Evolutionary conservation across 2,329 filamentous ascomycete genomes (phyloP).

Genomic region (Emydomyces testavorans): DNA sequence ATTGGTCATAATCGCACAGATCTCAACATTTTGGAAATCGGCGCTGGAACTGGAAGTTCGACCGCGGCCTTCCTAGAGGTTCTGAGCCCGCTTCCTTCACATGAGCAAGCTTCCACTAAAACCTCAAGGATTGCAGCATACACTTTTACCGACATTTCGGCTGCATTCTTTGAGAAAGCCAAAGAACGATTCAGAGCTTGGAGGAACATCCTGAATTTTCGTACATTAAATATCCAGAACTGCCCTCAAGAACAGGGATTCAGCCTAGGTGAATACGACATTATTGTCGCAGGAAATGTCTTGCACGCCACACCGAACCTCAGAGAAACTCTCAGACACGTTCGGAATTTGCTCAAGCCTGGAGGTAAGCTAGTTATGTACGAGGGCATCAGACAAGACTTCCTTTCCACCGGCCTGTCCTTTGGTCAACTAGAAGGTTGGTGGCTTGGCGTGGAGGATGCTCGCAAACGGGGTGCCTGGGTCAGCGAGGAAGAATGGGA

Average conservation of each 20-base stretch:
- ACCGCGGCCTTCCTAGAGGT: constrained; percentile 11
- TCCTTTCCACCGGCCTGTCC: constrained; percentile 14
- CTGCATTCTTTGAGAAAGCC: constrained; percentile 33
- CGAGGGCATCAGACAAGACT: constrained; percentile 25
- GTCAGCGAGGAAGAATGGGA: constrained; percentile 12
- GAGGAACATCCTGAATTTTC: constrained; percentile 18
- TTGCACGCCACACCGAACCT: constrained; percentile 29
- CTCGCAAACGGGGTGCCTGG: constrained; percentile 13
- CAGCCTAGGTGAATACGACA: constrained; percentile 24
- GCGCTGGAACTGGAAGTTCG: constrained; percentile 17
- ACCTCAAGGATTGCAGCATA: constrained; percentile 4
- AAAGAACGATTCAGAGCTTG: constrained; percentile 20
- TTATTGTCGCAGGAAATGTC: constrained; percentile 31
- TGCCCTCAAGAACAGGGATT: constrained; percentile 30
- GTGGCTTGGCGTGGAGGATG: constrained; percentile 19
- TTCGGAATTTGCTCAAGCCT: constrained; percentile 31
- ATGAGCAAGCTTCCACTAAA: neutral
- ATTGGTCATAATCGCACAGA: constrained; percentile 21
- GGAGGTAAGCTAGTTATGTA: constrained; percentile 37
- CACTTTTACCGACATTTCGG: constrained; percentile 36
- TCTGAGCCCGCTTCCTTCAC: constrained; percentile 6
- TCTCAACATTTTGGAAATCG: constrained; percentile 18
- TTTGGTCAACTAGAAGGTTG: constrained; percentile 20
- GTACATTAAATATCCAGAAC: constrained; percentile 26
- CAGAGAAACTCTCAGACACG: constrained; percentile 24